Base-by-base conservation (phyloP, 202 grass and related monocot genomes). In the Sporobolus alterniflorus region DNA sequence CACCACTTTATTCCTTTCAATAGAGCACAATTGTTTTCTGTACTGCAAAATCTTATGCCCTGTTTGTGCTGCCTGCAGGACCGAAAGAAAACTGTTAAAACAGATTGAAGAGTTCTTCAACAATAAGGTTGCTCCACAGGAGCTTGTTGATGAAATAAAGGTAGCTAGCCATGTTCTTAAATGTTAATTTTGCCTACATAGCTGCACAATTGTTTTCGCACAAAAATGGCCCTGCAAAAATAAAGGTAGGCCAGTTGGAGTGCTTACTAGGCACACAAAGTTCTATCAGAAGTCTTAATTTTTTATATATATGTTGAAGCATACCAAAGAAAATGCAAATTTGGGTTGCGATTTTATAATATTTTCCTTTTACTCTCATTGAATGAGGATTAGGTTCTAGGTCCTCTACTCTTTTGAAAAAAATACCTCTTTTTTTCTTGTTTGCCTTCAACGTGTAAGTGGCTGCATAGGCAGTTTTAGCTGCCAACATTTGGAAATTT, bases 101-200 rank as follows among this genome's bases (percentile, higher is more conserved):
- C 89, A 94, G 77, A 73, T 94, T 6, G 91, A 93, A 72, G 96
- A 98, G 15, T 92, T 98, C 87, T 81, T 98, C 40, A 98, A 90
- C 86, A 98, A 92, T 61, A 98, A 98, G 80, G 73, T 98, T 88
- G 93, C 93, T 87, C 96, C 96, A 15, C 86, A 91, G 88, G 96
- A 96, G 67, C 93, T 99, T 94, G 85, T 87, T 89, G 96, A 91
- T 85, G 96, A 99, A 83, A 94, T 99, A 79, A 99, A 92, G 93
- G 96, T 99, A 91, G 22, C 22, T 78, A 21, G 21, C 8, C n/a
- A 71, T 65, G 12, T 56, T 69, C 59, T 75, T 63, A 6, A 29
- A 60, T 52, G 44, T 47, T 33, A 69, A 57, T 66, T 83, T 50
- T 87, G 11, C 21, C 40, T 55, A 24, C n/a, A 64, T 64, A 32